Evolutionary conservation across 2,329 filamentous ascomycete species (phyloP), one percentile per base, ranked within the genome.

Genomic region (Botryotinia globosa): DNA sequence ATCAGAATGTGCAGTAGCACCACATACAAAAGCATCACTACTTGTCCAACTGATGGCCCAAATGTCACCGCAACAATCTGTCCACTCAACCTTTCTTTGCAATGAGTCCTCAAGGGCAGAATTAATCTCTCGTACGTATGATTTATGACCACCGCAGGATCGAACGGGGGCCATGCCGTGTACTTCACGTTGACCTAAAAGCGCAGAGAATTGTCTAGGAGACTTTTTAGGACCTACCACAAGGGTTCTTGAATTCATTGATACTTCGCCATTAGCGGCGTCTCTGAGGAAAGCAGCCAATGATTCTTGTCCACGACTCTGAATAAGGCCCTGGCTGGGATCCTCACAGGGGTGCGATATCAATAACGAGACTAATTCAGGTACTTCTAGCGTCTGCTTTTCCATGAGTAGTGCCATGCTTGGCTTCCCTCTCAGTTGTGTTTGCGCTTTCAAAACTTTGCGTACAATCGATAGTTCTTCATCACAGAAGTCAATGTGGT

Each of bases 1-100:
- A 76, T 91, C 89, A 0, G 88, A 90, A 80, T 91, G 89, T 0
- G 87, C 86, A 0, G 88, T 89, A 0, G 89, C 88, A 48, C 89
- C 89, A 74, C 88, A 89, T n/a, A 91, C 78, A 69, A 90, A 88
- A 10, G 76, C 72, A n/a, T 83, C 78, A 32, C 85, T 77, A 0
- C 86, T 86, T 0, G 87, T 82, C 89, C 89, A 91, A 29, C 83
- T 84, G 66, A 89, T 83, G 3, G 88, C 87, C 34, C 85, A 83
- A 61, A 91, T 86, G 76, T 91, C 89, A 5, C 89, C 89, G 44
- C 89, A 88, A 69, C 88, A 89, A 75, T 87, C 86, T 2, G 85
- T 88, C 83, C 88, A 91, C 76, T 89, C 85, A 4, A 85, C 82
- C 42, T 85, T 82, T 14, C 85, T 80, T 64, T 84, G 82, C 5